Base-by-base conservation (phyloP, 2,329 filamentous ascomycete genomes). In the Botrytis fragariae region DNA sequence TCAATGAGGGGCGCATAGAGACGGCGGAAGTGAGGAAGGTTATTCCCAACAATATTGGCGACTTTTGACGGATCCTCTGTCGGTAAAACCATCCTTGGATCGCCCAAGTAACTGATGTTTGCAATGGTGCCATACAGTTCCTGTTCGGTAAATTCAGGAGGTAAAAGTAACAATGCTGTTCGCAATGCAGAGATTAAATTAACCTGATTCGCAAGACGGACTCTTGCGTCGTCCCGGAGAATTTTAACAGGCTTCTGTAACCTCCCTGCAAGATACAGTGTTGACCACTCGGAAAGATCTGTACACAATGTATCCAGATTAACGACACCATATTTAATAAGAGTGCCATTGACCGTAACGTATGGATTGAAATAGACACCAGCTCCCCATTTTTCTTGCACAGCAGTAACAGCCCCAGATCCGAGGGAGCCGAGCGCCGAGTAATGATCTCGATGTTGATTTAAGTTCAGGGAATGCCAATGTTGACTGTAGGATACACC, bases 241-340 rank as follows among this genome's bases (percentile, higher is more conserved):
- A 99, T 98, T 85, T 99, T 98, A 83, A 97, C 96, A 1, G 96
- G 96, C 82, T 99, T 99, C 76, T 99, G 96, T 70, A 99, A 87
- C 48, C 96, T 92, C 6, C 96, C 96, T 9, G 97, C 96, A n/a
- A 99, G 88, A 82, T 99, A 99, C 39, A 99, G 86, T 0, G 94
- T 97, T 75, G 97, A 91, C 96, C 96, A 99, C 74, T 94, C 90
- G 44, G 90, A 92, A 37, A 99, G 87, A 81, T 99, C 96, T 60
- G 87, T 88, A 79, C 94, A 95, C 25, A 99, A 86, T 4, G 95
- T 98, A 80, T 97, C 91, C 77, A 98, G 88, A 79, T 97, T 97
- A 61, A 98, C 97, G 35, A 99, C 96, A 32, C 95, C 96, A 79
- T 99, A 99, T 84, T 99, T 99, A 83, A 99, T 96, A 79, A 98